These are phyloP conservation scores for Cicer yamashitae DNA, from an alignment of 306 rosid species.

Conservation along the genomic window DNA sequence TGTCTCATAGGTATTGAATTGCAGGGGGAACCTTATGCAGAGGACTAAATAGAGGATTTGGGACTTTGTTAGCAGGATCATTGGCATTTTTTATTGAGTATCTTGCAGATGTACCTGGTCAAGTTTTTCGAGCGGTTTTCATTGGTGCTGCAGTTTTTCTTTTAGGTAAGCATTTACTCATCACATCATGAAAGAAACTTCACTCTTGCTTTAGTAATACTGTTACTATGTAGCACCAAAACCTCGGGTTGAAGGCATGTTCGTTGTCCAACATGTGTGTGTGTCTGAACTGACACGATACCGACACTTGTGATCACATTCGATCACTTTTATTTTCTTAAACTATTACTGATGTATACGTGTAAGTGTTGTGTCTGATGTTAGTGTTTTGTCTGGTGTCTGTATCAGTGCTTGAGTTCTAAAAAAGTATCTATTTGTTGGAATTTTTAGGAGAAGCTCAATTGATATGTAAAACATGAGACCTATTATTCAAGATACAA, in stretches of 20 bases:
- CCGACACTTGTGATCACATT: too few relatives aligned
- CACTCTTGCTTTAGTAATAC: neutral
- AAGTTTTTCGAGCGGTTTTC: conserved; percentile 62
- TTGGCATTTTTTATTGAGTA: conserved; percentile 75
- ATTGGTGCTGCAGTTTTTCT: conserved; percentile 80
- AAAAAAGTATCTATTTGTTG: neutral
- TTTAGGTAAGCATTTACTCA: conserved; percentile 54
- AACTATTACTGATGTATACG: too few relatives aligned
- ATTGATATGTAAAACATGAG: neutral
- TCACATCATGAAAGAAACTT: neutral
- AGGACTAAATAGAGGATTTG: conserved; percentile 93
- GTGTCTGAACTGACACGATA: too few relatives aligned
- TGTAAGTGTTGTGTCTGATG: too few relatives aligned
- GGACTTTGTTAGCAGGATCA: conserved; percentile 82
- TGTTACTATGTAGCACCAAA: too few relatives aligned
- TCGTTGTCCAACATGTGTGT: too few relatives aligned
- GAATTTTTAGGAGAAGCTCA: neutral
- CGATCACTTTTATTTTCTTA: too few relatives aligned
- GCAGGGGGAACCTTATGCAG: conserved; percentile 90
- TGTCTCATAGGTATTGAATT: neutral
- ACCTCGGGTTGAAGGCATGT: too few relatives aligned
- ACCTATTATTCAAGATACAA: too few relatives aligned
- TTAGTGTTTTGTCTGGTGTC: too few relatives aligned
- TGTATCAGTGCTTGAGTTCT: neutral
- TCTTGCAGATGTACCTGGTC: conserved; percentile 60